Evolutionary conservation across 768 basidiomycete species (phyloP), one percentile per base, ranked within the genome.

Genomic region (Termitomyces sp.): DNA sequence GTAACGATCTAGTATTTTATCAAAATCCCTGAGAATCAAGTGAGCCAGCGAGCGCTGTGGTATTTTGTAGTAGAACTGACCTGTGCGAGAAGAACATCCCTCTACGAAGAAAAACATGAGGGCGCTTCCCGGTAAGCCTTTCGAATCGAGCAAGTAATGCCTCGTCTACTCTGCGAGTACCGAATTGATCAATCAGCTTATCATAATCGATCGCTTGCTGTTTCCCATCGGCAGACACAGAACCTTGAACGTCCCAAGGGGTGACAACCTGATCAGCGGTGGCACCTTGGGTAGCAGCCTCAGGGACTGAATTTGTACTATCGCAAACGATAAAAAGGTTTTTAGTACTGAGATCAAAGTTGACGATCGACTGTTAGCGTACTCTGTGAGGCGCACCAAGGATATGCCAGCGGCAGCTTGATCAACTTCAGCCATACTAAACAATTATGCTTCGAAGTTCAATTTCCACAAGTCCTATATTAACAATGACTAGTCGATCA

Each of bases 81-180:
- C 96, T 87, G 74, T 99, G 97, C 18, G 95, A 98, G 74, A 98
- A 99, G 78, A 98, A 99, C 83, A 90, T 92, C 16, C 93, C 94
- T 56, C 96, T 79, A 37, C 96, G 80, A 50, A 99, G 76, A 53
- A 98, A 81, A 14, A 91, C 76, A 72, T 99, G 96, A 10, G 97
- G 94, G 58, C 79, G 84, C 55, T 84, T 81, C 4, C 96, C 96
- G 9, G 97, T 98, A 53, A 98, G 72, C 47, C 80, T 83, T 75
- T 98, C 94, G 65, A 99, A 99, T 29, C 97, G 83, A 59, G 87
- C 85, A 20, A 99, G 76, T 44, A 99, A 71, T 24, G 83, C 86
- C 2, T 76, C 68, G 63, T 95, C 88, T 61, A 98, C 78, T 56
- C 84, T 76, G 47, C 87, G 84, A 12, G 97, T 98, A 46, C 97